Evolutionary conservation across 495 filamentous ascomycete genomes (phyloP).

Genomic region (Annulohypoxylon bovei): DNA sequence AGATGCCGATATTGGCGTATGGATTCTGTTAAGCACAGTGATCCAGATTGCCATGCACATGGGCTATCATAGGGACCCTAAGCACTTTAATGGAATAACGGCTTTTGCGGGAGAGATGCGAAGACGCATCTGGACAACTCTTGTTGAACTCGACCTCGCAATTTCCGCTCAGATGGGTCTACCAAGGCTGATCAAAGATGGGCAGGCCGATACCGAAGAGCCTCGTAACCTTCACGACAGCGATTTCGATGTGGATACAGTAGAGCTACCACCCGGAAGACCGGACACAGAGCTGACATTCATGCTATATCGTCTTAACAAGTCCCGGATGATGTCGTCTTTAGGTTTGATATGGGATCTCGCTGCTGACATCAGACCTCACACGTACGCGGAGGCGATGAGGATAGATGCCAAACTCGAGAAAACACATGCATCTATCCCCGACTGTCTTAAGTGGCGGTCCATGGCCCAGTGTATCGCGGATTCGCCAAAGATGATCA

Average conservation of each 20-base stretch:
- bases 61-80: not conserved
- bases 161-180: not conserved
- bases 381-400: not conserved
- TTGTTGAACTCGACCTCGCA: not conserved
- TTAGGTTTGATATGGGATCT: not conserved
- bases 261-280: not conserved
- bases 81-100: not conserved
- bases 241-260: not conserved
- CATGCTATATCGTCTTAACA: not conserved
- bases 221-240: not conserved
- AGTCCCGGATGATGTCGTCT: not conserved
- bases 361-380: not conserved
- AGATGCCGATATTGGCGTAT: not conserved
- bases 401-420: not conserved
- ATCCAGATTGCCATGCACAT: not conserved
- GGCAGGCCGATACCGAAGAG: not conserved
- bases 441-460: not conserved
- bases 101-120: not conserved
- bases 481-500: not conserved
- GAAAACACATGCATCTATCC: not conserved
- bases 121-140: not conserved
- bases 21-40: not conserved
- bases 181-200: not conserved
- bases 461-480: not conserved
- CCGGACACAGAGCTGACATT: not conserved